These are phyloP conservation scores for Lactifluus hygrophoroides DNA, from an alignment of 768 basidiomycete genomes.

Conservation along the genomic window DNA sequence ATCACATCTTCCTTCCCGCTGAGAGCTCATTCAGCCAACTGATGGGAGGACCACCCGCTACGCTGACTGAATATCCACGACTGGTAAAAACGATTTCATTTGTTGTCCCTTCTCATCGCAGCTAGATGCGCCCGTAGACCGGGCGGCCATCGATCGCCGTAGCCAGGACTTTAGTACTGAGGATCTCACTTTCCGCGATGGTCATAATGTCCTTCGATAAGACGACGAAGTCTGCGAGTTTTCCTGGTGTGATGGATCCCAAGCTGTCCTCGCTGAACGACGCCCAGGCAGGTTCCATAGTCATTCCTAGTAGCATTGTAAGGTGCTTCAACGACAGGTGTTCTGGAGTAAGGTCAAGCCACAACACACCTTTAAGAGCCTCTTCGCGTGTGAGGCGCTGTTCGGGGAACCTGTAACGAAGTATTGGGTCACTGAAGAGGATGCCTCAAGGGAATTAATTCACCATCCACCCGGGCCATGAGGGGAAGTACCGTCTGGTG, in stretches of 20 bases:
- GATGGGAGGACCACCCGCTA: slow-evolving; percentile 1
- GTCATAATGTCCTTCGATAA: slow-evolving; percentile 77
- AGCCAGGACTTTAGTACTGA: slow-evolving; percentile 57
- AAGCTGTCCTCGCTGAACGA: slow-evolving; percentile 65
- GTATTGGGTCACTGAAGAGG: not conserved
- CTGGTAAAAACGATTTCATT: not conserved
- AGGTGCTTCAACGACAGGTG: not conserved
- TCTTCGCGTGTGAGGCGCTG: slow-evolving; percentile 68
- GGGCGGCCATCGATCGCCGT: slow-evolving; percentile 72
- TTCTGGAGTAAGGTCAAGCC: not conserved
- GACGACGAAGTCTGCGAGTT: slow-evolving; percentile 80
- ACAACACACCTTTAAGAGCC: slow-evolving; percentile 56
- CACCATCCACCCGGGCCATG: slow-evolving; percentile 81
- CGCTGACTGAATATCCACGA: not conserved
- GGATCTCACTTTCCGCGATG: slow-evolving; percentile 47
- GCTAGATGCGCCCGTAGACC: slow-evolving; percentile 35
- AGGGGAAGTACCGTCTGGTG: slow-evolving; percentile 63
- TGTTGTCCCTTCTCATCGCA: not conserved
- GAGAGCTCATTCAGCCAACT: not conserved
- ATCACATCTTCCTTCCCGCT: not conserved
- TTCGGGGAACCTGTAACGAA: slow-evolving; percentile 61
- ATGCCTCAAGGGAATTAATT: slow-evolving; percentile 20
- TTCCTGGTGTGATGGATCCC: slow-evolving; percentile 73
- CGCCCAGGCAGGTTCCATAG: slow-evolving; percentile 80
- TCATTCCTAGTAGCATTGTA: slow-evolving; percentile 52